Percentiles rank a stretch among this genome's conserved stretches.
These are phyloP conservation scores for Neurospora tetraspora DNA, from an alignment of 495 filamentous ascomycete species.

Conservation along the genomic window DNA sequence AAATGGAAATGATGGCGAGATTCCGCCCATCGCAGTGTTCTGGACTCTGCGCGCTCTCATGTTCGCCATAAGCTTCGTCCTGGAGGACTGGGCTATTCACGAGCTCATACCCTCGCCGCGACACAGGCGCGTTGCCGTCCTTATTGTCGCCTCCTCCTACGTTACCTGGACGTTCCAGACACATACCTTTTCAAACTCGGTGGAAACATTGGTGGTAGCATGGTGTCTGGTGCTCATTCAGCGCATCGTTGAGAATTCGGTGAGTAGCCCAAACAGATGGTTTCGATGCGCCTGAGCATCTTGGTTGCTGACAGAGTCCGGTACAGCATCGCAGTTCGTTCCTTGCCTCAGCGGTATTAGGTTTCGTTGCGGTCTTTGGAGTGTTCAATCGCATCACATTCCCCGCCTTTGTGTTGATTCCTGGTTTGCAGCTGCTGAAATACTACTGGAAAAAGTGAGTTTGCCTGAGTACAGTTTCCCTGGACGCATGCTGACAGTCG, in stretches of 20 bases:
- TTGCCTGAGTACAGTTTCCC: neutral
- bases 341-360: slow-evolving; percentile 64
- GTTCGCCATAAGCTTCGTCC: slow-evolving; percentile 88
- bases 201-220: slow-evolving; percentile 82
- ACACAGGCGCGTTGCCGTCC: slow-evolving; percentile 59
- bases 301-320: slow-evolving; percentile 6
- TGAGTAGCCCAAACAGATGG: slow-evolving; percentile 24
- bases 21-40: slow-evolving; percentile 68
- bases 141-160: slow-evolving; percentile 87
- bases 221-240: slow-evolving; percentile 88
- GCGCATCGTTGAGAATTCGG: slow-evolving; percentile 69
- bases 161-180: slow-evolving; percentile 99
- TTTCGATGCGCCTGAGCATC: neutral
- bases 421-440: slow-evolving; percentile 69
- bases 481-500: slow-evolving; percentile 14
- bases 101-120: slow-evolving; percentile 71
- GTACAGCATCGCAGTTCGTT: slow-evolving; percentile 61
- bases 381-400: slow-evolving; percentile 96
- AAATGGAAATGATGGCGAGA: slow-evolving; percentile 45
- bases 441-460: slow-evolving; percentile 74
- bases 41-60: slow-evolving; percentile 78
- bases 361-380: slow-evolving; percentile 71
- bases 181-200: slow-evolving; percentile 96
- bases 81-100: slow-evolving; percentile 95
- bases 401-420: slow-evolving; percentile 78